phyloP scores from a whole-genome alignment of 192 early-diverging fungal species.

The Coemansia sp. region DNA sequence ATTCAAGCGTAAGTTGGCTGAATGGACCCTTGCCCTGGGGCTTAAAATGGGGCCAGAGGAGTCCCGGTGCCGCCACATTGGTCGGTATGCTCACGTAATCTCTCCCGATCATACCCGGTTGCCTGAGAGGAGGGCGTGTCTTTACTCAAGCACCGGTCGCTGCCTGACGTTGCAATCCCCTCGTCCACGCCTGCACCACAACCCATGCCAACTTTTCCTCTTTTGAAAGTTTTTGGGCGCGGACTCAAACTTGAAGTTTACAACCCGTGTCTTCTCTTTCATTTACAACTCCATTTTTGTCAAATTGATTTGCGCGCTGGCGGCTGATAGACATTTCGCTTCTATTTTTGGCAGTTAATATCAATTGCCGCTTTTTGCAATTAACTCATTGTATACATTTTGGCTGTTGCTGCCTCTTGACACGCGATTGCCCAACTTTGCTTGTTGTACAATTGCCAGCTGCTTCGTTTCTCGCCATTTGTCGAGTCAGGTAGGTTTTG shows the following conservation, averaged over 20 bases:
- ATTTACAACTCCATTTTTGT: conserved; percentile 8
- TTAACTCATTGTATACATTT: conserved; percentile 5
- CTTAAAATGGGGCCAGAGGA: neutral
- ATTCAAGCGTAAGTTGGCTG: neutral
- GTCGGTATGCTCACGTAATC: neutral
- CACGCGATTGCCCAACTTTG: neutral
- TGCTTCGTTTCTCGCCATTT: neutral
- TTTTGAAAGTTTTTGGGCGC: conserved; percentile 1
- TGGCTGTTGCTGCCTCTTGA: neutral
- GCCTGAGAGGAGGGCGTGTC: neutral
- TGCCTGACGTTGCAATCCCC: neutral
- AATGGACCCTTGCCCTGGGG: neutral
- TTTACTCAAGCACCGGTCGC: neutral
- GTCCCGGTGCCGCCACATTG: neutral
- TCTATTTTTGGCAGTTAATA: conserved; percentile 7
- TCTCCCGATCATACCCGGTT: neutral
- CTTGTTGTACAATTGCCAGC: conserved; percentile 7
- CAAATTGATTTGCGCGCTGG: conserved; percentile 12
- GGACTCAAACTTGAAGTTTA: neutral
- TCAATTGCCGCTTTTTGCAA: conserved; percentile 1
- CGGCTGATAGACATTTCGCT: conserved; percentile 3
- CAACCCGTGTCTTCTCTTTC: conserved; percentile 4
- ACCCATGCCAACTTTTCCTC: neutral
- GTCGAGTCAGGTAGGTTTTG: neutral
- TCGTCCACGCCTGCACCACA: neutral